Conservation (phyloP, 2,329 filamentous ascomycete genomes). For the Pseudogymnoascus sp. region DNA sequence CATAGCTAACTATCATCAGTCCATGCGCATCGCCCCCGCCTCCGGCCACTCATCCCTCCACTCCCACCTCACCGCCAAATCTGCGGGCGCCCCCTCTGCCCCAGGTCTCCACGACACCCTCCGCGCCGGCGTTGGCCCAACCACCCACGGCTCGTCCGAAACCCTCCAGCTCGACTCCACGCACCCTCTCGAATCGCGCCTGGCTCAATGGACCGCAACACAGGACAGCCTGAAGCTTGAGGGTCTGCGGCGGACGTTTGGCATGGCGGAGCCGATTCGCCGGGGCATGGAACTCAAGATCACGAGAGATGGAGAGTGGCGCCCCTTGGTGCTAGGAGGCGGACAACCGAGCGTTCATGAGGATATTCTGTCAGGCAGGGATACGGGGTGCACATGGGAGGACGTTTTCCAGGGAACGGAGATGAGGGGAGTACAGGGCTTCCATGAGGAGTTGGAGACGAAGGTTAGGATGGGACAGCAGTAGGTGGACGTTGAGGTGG, state of each 20-base stretch:
- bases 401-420: slow-evolving; percentile 82
- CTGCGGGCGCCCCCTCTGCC: slow-evolving; percentile 73
- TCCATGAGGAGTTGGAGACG: slow-evolving; percentile 91
- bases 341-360: slow-evolving; percentile 60
- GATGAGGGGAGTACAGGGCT: slow-evolving; percentile 56
- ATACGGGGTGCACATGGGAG: slow-evolving; percentile 78
- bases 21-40: slow-evolving; percentile 80
- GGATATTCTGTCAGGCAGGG: slow-evolving; percentile 76
- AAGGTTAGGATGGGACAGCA: slow-evolving; percentile 63
- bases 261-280: slow-evolving; percentile 84
- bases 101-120: slow-evolving; percentile 91
- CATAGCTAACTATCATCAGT: slow-evolving; percentile 40
- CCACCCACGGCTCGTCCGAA: slow-evolving; percentile 36
- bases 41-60: slow-evolving; percentile 56
- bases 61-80: slow-evolving; percentile 49
- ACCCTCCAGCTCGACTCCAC: slow-evolving; percentile 45
- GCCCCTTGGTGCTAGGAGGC: slow-evolving; percentile 58
- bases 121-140: slow-evolving; percentile 69
- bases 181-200: slow-evolving; percentile 86
- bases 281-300: slow-evolving; percentile 95
- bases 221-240: slow-evolving; percentile 86
- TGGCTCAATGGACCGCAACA: slow-evolving; percentile 81
- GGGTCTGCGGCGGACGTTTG: slow-evolving; percentile 75
- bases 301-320: slow-evolving; percentile 69
- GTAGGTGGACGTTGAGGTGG: not conserved